Percentiles rank a stretch among this genome's conserved stretches.
phyloP scores from a whole-genome alignment of 2,329 filamentous ascomycete species.

The Hypoxylon sp. region DNA sequence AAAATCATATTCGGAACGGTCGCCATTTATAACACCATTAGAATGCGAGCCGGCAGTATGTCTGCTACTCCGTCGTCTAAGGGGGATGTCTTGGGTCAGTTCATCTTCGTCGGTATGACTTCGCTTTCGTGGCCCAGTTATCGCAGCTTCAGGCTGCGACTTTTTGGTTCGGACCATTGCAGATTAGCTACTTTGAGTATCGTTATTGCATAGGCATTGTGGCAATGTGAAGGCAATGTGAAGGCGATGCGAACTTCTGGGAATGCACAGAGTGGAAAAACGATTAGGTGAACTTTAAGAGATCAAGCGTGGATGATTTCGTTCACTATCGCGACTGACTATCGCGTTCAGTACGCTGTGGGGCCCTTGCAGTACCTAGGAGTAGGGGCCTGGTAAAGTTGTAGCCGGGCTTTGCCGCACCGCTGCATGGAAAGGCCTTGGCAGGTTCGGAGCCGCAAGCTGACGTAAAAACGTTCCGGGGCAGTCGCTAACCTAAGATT shows the following conservation, averaged over 20 bases:
- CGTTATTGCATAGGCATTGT: not conserved
- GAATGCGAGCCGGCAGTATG: conserved; percentile 7
- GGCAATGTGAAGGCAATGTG: not conserved
- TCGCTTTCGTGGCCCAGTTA: conserved; percentile 46
- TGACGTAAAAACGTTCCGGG: conserved; percentile 9
- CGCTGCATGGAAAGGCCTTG: conserved; percentile 1
- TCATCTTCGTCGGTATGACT: conserved; percentile 40
- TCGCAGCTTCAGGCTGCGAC: conserved; percentile 39
- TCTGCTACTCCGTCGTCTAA: conserved; percentile 41
- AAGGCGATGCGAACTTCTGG: too few relatives aligned
- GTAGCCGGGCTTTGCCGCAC: not conserved
- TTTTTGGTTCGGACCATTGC: conserved; percentile 50
- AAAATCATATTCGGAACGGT: conserved; percentile 50
- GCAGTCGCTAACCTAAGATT: not conserved
- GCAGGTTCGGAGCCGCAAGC: conserved; percentile 15
- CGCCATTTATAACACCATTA: conserved; percentile 20
- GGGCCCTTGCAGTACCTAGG: conserved; percentile 2
- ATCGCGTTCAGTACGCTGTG: conserved; percentile 6
- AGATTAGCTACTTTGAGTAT: not conserved
- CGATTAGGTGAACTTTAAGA: not conserved
- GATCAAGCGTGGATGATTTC: not conserved
- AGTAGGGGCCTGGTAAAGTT: not conserved
- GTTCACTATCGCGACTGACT: conserved; percentile 17
- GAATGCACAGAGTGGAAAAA: not conserved
- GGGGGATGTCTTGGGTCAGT: conserved; percentile 34